These are phyloP conservation scores for Metarhizium brunneum DNA, from an alignment of 2,329 filamentous ascomycete species.

Conservation along the genomic window DNA sequence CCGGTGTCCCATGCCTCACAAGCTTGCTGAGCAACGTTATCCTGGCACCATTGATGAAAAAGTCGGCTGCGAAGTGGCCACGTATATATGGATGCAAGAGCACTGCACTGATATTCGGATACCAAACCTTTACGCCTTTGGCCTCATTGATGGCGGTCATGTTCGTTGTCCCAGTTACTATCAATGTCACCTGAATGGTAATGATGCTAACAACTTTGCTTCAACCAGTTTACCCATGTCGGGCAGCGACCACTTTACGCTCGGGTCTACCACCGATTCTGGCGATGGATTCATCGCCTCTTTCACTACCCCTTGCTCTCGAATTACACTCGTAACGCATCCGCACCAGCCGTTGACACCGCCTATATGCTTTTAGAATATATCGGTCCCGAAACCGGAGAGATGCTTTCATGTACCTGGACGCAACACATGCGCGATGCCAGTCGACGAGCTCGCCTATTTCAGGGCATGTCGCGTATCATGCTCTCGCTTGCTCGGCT, in stretches of 20 bases:
- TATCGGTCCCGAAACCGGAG: constrained; percentile 11
- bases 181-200: neutral
- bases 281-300: constrained; percentile 6
- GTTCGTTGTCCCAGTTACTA: constrained; percentile 7
- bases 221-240: constrained; percentile 10
- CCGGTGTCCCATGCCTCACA: constrained; percentile 12
- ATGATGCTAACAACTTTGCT: constrained; percentile 3
- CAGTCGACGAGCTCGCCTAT: constrained; percentile 7
- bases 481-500: constrained; percentile 12
- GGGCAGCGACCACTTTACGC: constrained; percentile 5
- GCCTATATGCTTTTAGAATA: constrained; percentile 15
- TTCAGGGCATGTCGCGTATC: constrained; percentile 11
- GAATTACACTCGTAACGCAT: constrained; percentile 7
- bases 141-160: constrained; percentile 8
- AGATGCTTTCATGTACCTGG: constrained; percentile 15
- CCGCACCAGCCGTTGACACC: constrained; percentile 2
- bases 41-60: constrained; percentile 23
- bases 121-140: constrained; percentile 13
- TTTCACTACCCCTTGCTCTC: constrained; percentile 10
- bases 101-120: constrained; percentile 18
- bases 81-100: constrained; percentile 23
- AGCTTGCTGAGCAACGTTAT: constrained; percentile 9
- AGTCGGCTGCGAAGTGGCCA: constrained; percentile 21
- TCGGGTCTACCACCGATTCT: constrained; percentile 1
- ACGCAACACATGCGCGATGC: constrained; percentile 6